These are phyloP conservation scores for Salvia hispanica DNA, from an alignment of 257 asterid species.

Conservation along the genomic window DNA sequence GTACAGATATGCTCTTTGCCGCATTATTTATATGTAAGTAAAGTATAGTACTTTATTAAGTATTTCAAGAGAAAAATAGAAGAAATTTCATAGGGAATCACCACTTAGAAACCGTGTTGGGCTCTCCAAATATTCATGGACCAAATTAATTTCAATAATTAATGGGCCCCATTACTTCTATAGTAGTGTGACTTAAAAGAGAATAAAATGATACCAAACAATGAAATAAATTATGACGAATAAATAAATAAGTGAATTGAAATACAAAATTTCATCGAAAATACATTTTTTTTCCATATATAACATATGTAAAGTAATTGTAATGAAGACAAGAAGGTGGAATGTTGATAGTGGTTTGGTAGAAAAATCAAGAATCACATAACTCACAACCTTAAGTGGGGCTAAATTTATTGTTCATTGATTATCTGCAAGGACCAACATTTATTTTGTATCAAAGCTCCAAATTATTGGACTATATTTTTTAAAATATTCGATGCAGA, in stretches of 20 bases:
- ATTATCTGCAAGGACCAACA: background rate
- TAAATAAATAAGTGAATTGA: background rate
- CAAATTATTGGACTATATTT: background rate
- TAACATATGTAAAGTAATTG: background rate
- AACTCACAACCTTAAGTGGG: background rate
- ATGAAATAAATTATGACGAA: background rate
- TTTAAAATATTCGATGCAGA: background rate
- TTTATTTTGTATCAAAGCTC: background rate
- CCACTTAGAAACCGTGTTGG: too few relatives aligned
- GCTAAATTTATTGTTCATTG: conserved; percentile 11
- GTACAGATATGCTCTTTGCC: too few relatives aligned
- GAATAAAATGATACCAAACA: too few relatives aligned
- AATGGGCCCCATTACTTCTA: too few relatives aligned
- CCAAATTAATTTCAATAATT: too few relatives aligned
- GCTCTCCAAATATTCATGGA: too few relatives aligned
- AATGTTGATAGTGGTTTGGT: conserved; percentile 19
- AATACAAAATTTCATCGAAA: background rate
- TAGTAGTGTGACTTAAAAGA: too few relatives aligned
- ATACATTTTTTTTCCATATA: background rate
- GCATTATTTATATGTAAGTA: too few relatives aligned
- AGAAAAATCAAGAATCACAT: conserved; percentile 9
- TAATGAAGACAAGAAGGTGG: conserved; percentile 1
- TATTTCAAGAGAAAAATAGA: too few relatives aligned
- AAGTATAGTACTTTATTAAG: too few relatives aligned
- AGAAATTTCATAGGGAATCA: too few relatives aligned